These are phyloP conservation scores for Canariomyces notabilis DNA, from an alignment of 2,329 filamentous ascomycete genomes.

Conservation along the genomic window DNA sequence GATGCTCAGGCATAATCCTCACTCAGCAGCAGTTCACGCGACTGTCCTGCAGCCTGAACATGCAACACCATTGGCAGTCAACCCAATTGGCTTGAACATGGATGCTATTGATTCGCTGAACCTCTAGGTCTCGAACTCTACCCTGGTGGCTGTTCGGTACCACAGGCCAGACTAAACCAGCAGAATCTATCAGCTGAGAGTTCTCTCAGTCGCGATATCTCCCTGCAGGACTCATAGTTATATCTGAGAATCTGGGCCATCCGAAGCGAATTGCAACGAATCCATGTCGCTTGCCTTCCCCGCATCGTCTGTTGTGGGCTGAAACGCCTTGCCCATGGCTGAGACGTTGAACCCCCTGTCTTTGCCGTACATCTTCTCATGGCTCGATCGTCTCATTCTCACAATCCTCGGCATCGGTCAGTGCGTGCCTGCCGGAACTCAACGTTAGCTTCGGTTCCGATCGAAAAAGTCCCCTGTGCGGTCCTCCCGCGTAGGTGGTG, in stretches of 20 bases:
- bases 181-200: too few relatives aligned
- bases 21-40: not conserved
- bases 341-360: slow-evolving; percentile 9
- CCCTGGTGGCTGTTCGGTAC: too few relatives aligned
- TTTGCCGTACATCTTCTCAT: not conserved
- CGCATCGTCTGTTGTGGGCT: not conserved
- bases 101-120: not conserved
- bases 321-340: slow-evolving; percentile 10
- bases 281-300: not conserved
- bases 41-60: not conserved
- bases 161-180: too few relatives aligned
- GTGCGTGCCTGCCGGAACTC: not conserved
- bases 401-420: slow-evolving; percentile 1
- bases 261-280: not conserved
- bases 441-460: not conserved
- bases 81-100: not conserved
- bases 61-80: not conserved
- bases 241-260: not conserved
- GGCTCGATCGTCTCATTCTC: not conserved
- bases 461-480: not conserved
- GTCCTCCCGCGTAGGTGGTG: not conserved
- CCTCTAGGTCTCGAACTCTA: too few relatives aligned
- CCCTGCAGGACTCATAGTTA: too few relatives aligned
- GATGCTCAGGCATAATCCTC: not conserved
- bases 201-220: too few relatives aligned